Base-by-base conservation (phyloP, 2,329 filamentous ascomycete genomes). In the Lecanicillium sp. region DNA sequence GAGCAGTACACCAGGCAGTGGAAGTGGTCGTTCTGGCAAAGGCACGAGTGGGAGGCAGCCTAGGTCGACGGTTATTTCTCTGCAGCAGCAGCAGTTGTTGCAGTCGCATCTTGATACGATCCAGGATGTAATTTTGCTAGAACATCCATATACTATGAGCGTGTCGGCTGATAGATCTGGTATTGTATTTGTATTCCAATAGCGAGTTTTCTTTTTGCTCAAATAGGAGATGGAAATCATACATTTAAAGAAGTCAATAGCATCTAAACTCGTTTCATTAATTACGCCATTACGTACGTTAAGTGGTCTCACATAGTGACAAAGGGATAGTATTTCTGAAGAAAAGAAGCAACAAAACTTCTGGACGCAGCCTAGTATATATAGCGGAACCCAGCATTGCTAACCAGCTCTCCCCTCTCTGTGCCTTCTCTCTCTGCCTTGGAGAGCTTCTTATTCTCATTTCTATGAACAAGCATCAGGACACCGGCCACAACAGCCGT, bases 71-170 rank as follows among this genome's bases (percentile, higher is more conserved):
- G 82, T 96, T 19, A 92, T 96, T 46, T 89, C 84, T 44, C 67
- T 84, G 47, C 85, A 94, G 62, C 89, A 96, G 57, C 87, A 94
- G 58, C 79, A 87, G 60, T 60, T 98, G 49, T 64, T 97, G 41
- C 84, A 80, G 56, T 87, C 83, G 42, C 92, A 98, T 62, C 61
- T 96, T 52, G 92, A 98, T 62, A 80, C 80, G 4, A 81, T 98
- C 43, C 75, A 85, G 53, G 90, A 97, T 62, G 80, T 96, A 49
- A 84, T 84, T n/a, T 65, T 97, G 54, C 61, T 98, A 49, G 87
- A 96, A 65, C 72, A 77, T 47, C 92, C 92, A 17, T 96, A 94
- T 59, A 84, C 84, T 4, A 96, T 97, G 87, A 84, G 89, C 25
- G 72, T 97, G 36, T 94, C 85, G 48, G 89, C 84, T 39, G 92